Evolutionary conservation across 768 basidiomycete species (phyloP), one percentile per base, ranked within the genome.

Genomic region (Pisolithus albus): DNA sequence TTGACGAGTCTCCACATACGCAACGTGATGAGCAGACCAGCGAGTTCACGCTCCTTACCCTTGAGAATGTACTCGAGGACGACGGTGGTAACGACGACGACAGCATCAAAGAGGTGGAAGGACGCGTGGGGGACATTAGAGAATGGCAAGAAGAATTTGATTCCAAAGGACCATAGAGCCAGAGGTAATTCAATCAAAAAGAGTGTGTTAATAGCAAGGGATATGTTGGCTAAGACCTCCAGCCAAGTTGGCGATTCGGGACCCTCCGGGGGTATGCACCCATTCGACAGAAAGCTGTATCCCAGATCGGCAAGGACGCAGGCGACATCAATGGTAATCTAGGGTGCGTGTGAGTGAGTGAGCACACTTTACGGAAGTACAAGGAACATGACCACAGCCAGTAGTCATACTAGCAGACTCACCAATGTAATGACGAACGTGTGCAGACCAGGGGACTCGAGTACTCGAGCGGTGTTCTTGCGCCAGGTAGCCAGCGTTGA

Each of bases 1-100:
- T 90, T 88, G 23, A 91, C 78, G 30, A 92, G 70, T 23, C 89
- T 76, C 89, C 90, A 90, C 13, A 92, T 65, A 66, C 89, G 88
- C 26, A 92, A 70, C 18, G 86, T 69, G 39, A 92, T 75, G 32
- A 92, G 76, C 23, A 92, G 68, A 6, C 75, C 78, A 1, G 82
- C 84, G 19, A 91, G 74, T 59, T 92, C 86, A 53, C 80, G 70
- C 61, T 86, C 84, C 48, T 70, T 75, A 2, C 89, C 88, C 59
- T 75, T 77, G 13, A 92, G 70, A 8, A 77, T 74, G 7, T 84
- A 73, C 64, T 92, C 90, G 30, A 91, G 74, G 6, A 82, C 67
- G 62, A 91, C 88, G 1, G 88, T 91, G 7, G 77, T 75, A 52
- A 88, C 16, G 60, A 92, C 83, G 54, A 92, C 76, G 39, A 76